phyloP scores from a whole-genome alignment of 805 yeast genomes.

The Zygoascus flipseniorum region DNA sequence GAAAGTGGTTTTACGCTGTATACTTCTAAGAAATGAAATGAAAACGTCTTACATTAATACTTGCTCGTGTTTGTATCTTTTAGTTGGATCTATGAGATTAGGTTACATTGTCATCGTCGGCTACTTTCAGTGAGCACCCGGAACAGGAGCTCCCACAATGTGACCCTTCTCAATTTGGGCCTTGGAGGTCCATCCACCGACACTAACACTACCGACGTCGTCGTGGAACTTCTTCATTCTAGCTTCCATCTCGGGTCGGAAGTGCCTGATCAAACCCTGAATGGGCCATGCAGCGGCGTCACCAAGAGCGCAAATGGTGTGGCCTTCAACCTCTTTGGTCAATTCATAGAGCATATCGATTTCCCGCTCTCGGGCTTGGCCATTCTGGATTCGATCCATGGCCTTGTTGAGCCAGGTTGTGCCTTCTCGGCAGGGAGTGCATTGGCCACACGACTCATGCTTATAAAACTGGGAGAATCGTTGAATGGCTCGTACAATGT shows the following conservation, averaged over 20 bases:
- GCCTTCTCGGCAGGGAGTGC: conserved; percentile 93
- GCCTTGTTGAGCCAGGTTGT: conserved; percentile 76
- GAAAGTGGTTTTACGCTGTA: not conserved
- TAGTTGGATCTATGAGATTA: not conserved
- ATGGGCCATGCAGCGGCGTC: conserved; percentile 94
- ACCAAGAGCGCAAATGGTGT: conserved; percentile 86
- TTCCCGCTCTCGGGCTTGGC: conserved; percentile 74
- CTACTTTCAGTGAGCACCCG: conserved; percentile 14
- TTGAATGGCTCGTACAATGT: conserved; percentile 77
- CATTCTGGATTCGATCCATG: conserved; percentile 73
- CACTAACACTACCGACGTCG: conserved; percentile 40
- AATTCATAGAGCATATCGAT: conserved; percentile 80
- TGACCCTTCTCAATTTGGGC: conserved; percentile 54
- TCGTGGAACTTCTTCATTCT: conserved; percentile 58
- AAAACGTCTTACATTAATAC: not conserved
- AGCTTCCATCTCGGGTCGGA: conserved; percentile 74
- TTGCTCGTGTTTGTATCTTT: not conserved
- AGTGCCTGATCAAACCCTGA: conserved; percentile 78
- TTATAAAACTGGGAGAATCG: conserved; percentile 76
- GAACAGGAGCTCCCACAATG: conserved; percentile 40
- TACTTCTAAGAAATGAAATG: no score
- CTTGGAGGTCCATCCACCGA: conserved; percentile 73
- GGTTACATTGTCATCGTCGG: not conserved
- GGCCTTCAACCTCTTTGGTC: conserved; percentile 83
- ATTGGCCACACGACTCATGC: conserved; percentile 92